These are phyloP conservation scores for Mucor saturninus DNA, from an alignment of 371 early-diverging fungal species.

Conservation along the genomic window DNA sequence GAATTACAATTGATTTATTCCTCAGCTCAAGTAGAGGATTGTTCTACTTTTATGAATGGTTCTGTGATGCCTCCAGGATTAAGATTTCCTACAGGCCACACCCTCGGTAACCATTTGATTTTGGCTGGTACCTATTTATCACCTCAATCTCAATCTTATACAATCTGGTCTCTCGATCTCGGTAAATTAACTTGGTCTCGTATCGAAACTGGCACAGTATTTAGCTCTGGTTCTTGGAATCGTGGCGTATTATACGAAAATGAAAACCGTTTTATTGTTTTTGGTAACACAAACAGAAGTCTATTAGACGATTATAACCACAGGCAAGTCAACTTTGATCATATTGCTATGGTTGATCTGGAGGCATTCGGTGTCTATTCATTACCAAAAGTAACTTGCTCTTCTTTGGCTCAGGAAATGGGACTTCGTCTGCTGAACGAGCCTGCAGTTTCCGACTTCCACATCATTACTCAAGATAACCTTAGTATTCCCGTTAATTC, in stretches of 20 bases:
- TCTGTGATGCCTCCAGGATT: slow-evolving; percentile 73
- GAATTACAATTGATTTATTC: slow-evolving; percentile 71
- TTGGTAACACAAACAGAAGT: slow-evolving; percentile 74
- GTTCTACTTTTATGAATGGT: slow-evolving; percentile 54
- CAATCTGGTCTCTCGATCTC: slow-evolving; percentile 76
- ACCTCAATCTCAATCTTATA: slow-evolving; percentile 65
- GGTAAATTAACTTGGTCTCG: slow-evolving; percentile 69
- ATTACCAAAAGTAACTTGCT: slow-evolving; percentile 50
- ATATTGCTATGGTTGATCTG: slow-evolving; percentile 68
- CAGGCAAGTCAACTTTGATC: slow-evolving; percentile 72
- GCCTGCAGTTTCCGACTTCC: slow-evolving; percentile 64
- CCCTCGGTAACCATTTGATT: slow-evolving; percentile 73
- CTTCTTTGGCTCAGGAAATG: slow-evolving; percentile 56
- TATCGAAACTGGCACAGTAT: slow-evolving; percentile 70
- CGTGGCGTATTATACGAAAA: slow-evolving; percentile 68
- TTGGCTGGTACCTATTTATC: slow-evolving; percentile 78
- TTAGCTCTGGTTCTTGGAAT: slow-evolving; percentile 80
- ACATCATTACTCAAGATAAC: slow-evolving; percentile 64
- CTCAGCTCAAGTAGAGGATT: slow-evolving; percentile 10
- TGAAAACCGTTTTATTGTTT: slow-evolving; percentile 71
- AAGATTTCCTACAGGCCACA: slow-evolving; percentile 78
- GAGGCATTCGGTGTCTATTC: slow-evolving; percentile 70
- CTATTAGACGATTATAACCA: slow-evolving; percentile 80
- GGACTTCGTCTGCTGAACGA: slow-evolving; percentile 66
- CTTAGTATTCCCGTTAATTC: slow-evolving; percentile 65